A percentile compares a stretch with the other conserved stretches of the same genome.
phyloP scores from a whole-genome alignment of 768 basidiomycete species.

The Wakefieldia striispora region DNA sequence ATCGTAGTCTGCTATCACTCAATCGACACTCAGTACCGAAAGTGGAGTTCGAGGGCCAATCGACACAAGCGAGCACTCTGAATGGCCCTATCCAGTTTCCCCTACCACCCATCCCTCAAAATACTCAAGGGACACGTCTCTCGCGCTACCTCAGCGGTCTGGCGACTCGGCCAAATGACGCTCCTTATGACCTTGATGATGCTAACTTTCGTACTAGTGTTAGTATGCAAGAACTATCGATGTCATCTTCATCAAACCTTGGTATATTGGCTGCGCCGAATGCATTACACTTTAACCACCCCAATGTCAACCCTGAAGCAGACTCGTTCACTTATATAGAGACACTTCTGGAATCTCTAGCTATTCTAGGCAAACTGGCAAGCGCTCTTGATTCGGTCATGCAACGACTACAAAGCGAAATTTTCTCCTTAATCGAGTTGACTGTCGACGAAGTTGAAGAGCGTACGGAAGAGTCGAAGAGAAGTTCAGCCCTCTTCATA shows the following conservation, averaged over 20 bases:
- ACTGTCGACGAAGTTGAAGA: constrained; percentile 93
- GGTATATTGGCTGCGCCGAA: constrained; percentile 17
- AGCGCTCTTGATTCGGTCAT: constrained; percentile 77
- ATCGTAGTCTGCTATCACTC: constrained; percentile 2
- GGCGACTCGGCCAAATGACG: constrained; percentile 71
- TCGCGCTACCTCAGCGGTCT: constrained; percentile 64
- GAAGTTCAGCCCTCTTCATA: constrained; percentile 39
- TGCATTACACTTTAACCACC: constrained; percentile 21
- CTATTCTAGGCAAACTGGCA: constrained; percentile 86
- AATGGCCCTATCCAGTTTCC: constrained; percentile 25
- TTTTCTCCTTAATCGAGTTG: constrained; percentile 79
- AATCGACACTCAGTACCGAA: constrained; percentile 48
- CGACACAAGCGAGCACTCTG: constrained; percentile 18
- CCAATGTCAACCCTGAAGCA: constrained; percentile 70
- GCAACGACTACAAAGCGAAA: constrained; percentile 80
- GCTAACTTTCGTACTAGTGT: constrained; percentile 27
- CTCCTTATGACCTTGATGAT: constrained; percentile 64
- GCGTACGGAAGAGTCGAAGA: constrained; percentile 74
- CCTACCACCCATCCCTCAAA: constrained; percentile 38
- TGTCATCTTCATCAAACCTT: constrained; percentile 25
- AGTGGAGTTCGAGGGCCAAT: constrained; percentile 62
- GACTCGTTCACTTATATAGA: constrained; percentile 95
- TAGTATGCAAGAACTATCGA: constrained; percentile 19
- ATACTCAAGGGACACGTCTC: constrained; percentile 48
- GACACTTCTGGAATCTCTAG: constrained; percentile 87